Percentiles rank a stretch among this genome's conserved stretches.
Evolutionary conservation across 106 monocot species (phyloP).

Genomic region (Iris macrosiphon): DNA sequence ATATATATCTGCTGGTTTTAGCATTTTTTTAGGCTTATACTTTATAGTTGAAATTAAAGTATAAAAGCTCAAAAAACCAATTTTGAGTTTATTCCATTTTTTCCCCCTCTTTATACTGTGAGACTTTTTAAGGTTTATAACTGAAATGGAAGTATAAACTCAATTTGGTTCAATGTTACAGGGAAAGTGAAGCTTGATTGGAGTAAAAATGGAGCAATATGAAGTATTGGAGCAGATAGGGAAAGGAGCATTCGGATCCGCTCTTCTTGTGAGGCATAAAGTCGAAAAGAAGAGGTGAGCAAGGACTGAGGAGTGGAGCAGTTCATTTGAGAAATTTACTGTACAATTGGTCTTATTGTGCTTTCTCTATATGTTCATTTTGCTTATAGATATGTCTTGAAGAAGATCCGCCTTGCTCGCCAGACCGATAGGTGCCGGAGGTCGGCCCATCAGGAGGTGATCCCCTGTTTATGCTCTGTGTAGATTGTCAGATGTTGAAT

Average conservation of each 20-base stretch:
- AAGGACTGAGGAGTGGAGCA: neutral
- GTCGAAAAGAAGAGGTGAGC: slow-evolving; percentile 52
- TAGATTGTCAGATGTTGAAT: too few relatives aligned
- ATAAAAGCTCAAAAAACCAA: too few relatives aligned
- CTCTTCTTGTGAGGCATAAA: slow-evolving; percentile 87
- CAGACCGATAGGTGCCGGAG: slow-evolving; percentile 86
- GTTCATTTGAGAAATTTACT: neutral
- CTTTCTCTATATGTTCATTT: neutral
- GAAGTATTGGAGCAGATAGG: slow-evolving; percentile 99
- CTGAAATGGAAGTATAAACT: too few relatives aligned
- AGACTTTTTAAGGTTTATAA: too few relatives aligned
- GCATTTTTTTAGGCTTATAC: too few relatives aligned
- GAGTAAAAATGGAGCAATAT: slow-evolving; percentile 78
- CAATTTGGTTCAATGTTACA: too few relatives aligned
- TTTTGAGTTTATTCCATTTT: too few relatives aligned
- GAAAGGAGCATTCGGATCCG: slow-evolving; percentile 96
- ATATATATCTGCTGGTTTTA: too few relatives aligned
- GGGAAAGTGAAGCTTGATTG: slow-evolving; percentile 1
- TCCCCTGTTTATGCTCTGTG: too few relatives aligned
- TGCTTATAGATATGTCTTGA: slow-evolving; percentile 88
- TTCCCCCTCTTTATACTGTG: too few relatives aligned
- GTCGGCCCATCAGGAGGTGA: slow-evolving; percentile 89
- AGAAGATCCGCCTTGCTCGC: slow-evolving; percentile 95
- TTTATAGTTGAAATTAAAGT: too few relatives aligned
- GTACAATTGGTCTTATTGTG: neutral